Evolutionary conservation across 257 asterid genomes (phyloP), one percentile per base, ranked within the genome.

Genomic region (Solanum medicagineum): DNA sequence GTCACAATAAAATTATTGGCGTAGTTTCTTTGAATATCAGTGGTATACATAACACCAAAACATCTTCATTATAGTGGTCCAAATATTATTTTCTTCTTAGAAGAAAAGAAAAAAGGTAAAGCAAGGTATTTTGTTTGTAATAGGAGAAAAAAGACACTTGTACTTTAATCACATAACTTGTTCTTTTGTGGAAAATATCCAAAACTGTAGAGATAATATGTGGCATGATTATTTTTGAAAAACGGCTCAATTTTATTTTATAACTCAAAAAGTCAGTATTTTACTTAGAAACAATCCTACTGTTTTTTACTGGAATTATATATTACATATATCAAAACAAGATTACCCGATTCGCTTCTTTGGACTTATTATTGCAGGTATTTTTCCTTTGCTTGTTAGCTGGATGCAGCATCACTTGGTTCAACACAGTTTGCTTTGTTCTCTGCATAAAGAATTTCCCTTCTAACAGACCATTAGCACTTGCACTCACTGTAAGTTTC

Each of bases 371-470:
- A 14, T 68, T 90, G 88, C 91, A 96, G 99, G 93, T 96, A 20
- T 91, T 94, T 84, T 55, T 93, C 40, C 92, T 94, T 22, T 94
- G 99, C 91, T 90, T 96, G 79, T 87, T 96, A 87, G 92, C 95
- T 42, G 98, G 99, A 69, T 87, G 92, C 86, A 96, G 99, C 95
- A 94, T 96, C 42, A 93, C 96, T 84, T 96, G 99, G 99, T 96
- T 96, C 89, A 96, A 96, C 71, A 96, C 99, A 12, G 95, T 96
- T 19, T 94, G 99, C 86, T 96, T 92, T 80, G 96, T 96, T 53
- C 98, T 96, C 29, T 94, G 99, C 93, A 89, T 94, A 75, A 93
- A 85, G 87, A 94, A 94, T 59, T 96, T 96, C 91, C 97, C 98
- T 1, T 85, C 92, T 5, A 91, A 87, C 26, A 88, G 91, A 82